Evolutionary conservation across 169 alveolate species (phyloP), one percentile per base, ranked within the genome.

Genomic region (Eimeria zaria): DNA sequence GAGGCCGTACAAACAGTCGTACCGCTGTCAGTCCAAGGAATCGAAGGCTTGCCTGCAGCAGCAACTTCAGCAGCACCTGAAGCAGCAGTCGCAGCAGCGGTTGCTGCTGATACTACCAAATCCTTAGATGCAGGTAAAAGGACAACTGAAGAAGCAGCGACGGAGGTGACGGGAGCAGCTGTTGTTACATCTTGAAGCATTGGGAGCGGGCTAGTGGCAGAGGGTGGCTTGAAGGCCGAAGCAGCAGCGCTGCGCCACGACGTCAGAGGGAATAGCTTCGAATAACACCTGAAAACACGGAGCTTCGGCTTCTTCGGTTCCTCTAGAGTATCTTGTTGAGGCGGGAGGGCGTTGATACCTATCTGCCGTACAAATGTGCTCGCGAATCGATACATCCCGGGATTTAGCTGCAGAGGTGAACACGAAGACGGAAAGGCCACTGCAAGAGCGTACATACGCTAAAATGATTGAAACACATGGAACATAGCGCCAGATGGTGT

Each of bases 221-320:
- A 51, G 67, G 64, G 44, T 48, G 88, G 3, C 88, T 48, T 51
- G 76, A 39, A 7, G 22, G 58, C 9, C 30, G 91, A 30, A 51
- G 5, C 76, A 58, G 53, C 74, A 58, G 76, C n/a, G 46, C 46
- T 20, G 41, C 74, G 18, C 74, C 91, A 87, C 9, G 90, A 58
- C 33, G 90, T 39, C 46, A 91, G 69, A 16, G 96, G 90, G 22
- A 91, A 91, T 6, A 91, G 67, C 44, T 91, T 91, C 41, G 89
- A 71, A 83, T 91, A 91, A 44, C 89, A 71, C n/a, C 90, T 51
- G 83, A 71, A 81, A 55, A 91, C 85, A 33, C 67, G 87, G 30
- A 71, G 76, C 60, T 51, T 62, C 76, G 46, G 76, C 58, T 12
- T 36, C 76, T 55, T 36, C 36, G 58, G 48, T 8, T 36, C 41